Evolutionary conservation across 345 rosid species (phyloP).

Genomic region (Euphorbia tirucalli): DNA sequence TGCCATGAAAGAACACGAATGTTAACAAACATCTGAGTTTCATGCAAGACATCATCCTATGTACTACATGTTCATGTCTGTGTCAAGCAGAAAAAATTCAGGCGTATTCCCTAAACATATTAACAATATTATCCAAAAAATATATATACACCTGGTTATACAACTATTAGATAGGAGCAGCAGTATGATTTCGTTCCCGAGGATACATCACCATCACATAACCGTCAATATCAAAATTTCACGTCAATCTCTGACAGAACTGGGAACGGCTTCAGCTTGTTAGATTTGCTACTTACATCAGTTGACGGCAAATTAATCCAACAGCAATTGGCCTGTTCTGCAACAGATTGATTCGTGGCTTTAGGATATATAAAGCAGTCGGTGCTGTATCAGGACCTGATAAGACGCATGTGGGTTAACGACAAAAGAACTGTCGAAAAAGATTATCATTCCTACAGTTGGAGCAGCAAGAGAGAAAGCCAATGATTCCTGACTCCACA

Average conservation of each 20-base stretch:
- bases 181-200: too few relatives aligned
- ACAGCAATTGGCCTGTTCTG: background rate
- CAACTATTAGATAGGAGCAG: too few relatives aligned
- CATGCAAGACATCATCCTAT: background rate
- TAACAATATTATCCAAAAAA: too few relatives aligned
- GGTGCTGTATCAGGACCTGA: background rate
- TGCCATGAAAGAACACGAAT: background rate
- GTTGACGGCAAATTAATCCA: background rate
- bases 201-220: too few relatives aligned
- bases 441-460: slow-evolving; percentile 38
- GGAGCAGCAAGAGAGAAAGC: slow-evolving; percentile 42
- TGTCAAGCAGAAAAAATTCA: background rate
- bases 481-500: slow-evolving; percentile 42
- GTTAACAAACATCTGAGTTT: background rate
- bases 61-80: background rate
- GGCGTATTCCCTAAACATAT: too few relatives aligned
- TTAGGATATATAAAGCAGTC: background rate
- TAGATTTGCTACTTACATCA: slow-evolving; percentile 1
- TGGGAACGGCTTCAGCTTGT: background rate
- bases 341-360: background rate
- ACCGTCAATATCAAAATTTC: too few relatives aligned
- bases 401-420: slow-evolving; percentile 14
- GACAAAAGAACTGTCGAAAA: slow-evolving; percentile 20
- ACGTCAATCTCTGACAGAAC: too few relatives aligned
- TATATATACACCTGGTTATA: too few relatives aligned